A percentile compares a stretch with the other conserved stretches of the same genome.
phyloP scores from a whole-genome alignment of 352 stramenopile genomes.

The Blastocystis sp. region DNA sequence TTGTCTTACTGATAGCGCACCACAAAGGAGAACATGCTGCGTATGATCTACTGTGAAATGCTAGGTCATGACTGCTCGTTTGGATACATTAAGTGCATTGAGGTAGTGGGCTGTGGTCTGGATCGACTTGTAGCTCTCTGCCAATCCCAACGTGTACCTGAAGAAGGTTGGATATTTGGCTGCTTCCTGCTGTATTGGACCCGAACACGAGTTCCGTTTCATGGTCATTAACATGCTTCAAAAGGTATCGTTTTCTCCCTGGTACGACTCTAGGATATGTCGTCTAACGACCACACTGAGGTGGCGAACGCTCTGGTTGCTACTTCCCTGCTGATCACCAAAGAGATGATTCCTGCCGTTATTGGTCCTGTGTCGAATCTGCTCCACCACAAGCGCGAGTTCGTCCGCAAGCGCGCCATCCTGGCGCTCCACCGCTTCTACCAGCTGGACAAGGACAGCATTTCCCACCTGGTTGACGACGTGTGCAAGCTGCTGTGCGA shows the following conservation, averaged over 20 bases:
- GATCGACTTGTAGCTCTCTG: conserved; percentile 77
- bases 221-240: conserved; percentile 99
- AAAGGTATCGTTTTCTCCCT: conserved; percentile 67
- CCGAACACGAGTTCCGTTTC: conserved; percentile 98
- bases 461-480: conserved; percentile 79
- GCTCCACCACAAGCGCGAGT: conserved; percentile 86
- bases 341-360: conserved; percentile 94
- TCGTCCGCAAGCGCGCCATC: conserved; percentile 97
- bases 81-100: conserved; percentile 93
- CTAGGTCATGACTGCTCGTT: conserved; percentile 98
- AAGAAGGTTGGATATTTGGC: conserved; percentile 65
- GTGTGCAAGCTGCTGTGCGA: conserved; percentile 92
- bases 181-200: conserved; percentile 81
- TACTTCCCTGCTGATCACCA: conserved; percentile 87
- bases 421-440: conserved; percentile 95
- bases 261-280: conserved; percentile 68
- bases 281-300: conserved; percentile 76
- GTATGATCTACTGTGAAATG: conserved; percentile 99
- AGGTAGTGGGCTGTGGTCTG: conserved; percentile 93
- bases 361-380: conserved; percentile 87
- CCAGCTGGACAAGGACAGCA: conserved; percentile 87
- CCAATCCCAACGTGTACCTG: conserved; percentile 52
- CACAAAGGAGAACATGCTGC: conserved; percentile 95
- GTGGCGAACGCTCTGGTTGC: conserved; percentile 88
- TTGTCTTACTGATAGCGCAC: not conserved